Conservation (phyloP, 805 yeast genomes). For the Candida khao-thaluensis region DNA sequence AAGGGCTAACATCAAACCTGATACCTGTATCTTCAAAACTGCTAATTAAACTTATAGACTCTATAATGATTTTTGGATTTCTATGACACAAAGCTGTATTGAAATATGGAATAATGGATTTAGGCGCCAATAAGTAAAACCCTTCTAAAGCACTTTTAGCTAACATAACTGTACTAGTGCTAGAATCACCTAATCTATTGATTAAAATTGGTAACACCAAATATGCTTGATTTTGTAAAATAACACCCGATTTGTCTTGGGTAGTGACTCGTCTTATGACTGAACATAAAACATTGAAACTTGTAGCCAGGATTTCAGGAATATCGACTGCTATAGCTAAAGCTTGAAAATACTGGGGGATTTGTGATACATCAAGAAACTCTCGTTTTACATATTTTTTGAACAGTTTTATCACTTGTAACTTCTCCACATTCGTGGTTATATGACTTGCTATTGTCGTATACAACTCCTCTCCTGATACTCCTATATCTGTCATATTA, state of each 20-base stretch:
- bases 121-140: conserved; percentile 54
- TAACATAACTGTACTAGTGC: conserved; percentile 22
- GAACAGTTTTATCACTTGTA: conserved; percentile 29
- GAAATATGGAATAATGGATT: conserved; percentile 46
- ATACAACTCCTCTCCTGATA: conserved; percentile 5
- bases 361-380: conserved; percentile 48
- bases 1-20: conserved; percentile 29
- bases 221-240: conserved; percentile 42
- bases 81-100: conserved; percentile 44
- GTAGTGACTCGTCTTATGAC: conserved; percentile 56
- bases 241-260: conserved; percentile 46
- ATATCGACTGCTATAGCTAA: conserved; percentile 46
- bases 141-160: conserved; percentile 53
- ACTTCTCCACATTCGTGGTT: conserved; percentile 10
- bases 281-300: conserved; percentile 55
- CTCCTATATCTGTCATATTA: conserved; percentile 2
- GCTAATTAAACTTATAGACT: conserved; percentile 42
- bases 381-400: conserved; percentile 58
- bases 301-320: conserved; percentile 37
- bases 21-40: conserved; percentile 35
- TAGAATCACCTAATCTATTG: conserved; percentile 44
- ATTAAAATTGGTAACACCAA: conserved; percentile 53
- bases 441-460: not conserved
- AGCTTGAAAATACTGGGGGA: conserved; percentile 51
- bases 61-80: conserved; percentile 38